A percentile compares a stretch with the other conserved stretches of the same genome.
Conservation (phyloP, 148 eudicot genomes). For the Vaccinium macrocarpon region DNA sequence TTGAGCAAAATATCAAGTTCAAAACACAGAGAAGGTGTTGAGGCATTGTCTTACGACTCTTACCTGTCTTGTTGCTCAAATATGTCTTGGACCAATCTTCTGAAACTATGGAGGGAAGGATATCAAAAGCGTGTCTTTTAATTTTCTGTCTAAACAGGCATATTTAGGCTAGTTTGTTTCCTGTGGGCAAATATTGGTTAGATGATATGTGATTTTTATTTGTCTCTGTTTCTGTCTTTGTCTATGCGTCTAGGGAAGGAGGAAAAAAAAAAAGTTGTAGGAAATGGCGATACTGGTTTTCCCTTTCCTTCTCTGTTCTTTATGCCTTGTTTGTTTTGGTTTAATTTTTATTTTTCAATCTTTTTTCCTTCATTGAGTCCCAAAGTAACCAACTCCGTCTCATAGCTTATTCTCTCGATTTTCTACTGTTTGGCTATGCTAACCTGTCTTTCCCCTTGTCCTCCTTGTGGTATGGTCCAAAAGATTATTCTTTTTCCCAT, state of each 20-base stretch:
- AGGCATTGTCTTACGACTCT: too few relatives aligned
- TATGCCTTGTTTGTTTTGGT: not conserved
- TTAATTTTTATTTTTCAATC: too few relatives aligned
- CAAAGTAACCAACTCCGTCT: not conserved
- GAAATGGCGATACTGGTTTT: not conserved
- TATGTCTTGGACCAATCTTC: not conserved
- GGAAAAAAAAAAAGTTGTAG: not conserved
- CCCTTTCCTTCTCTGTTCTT: not conserved
- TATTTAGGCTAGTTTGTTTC: not conserved
- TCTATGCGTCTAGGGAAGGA: too few relatives aligned
- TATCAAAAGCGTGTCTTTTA: not conserved
- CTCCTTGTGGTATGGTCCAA: not conserved
- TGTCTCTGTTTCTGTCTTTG: too few relatives aligned
- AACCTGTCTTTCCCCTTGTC: too few relatives aligned
- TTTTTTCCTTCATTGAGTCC: not conserved
- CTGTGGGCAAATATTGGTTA: not conserved
- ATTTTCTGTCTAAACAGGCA: not conserved
- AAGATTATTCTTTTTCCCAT: not conserved
- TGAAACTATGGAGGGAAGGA: not conserved
- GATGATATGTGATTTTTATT: not conserved
- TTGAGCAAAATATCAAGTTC: not conserved
- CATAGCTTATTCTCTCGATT: not conserved
- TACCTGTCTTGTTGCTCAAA: not conserved
- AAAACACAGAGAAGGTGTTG: not conserved
- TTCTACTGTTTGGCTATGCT: not conserved